Evolutionary conservation across 257 asterid species (phyloP), one percentile per base, ranked within the genome.

Genomic region (Perilla frutescens): DNA sequence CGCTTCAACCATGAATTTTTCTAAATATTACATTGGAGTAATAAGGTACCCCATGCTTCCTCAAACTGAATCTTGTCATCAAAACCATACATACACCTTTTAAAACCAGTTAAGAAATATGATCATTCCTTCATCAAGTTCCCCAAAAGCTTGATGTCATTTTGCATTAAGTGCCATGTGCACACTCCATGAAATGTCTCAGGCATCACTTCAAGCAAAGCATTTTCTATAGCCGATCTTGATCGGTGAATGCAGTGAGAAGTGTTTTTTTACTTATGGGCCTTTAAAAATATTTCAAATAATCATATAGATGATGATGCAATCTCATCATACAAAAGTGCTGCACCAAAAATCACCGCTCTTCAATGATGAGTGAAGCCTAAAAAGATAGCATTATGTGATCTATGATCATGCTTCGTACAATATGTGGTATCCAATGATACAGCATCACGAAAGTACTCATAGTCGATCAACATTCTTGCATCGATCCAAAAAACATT

Each of bases 71-170:
- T 3, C 13, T 62, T 13, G 0, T 62, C 67, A 13, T 39, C 67
- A 37, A 62, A 15, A 32, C n/a, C 10, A 36, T 62, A 62, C 49
- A 61, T 61, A 39, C 67, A 61, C 31, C 67, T 58, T 8, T 64
- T 64, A 44, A 64, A 64, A 64, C 20, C 15, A 6, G 15, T 9
- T 41, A 62, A 62, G 69, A 64, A 63, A 9, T 15, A 43, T 9
- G 11, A 64, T 43, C 70, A 15, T 8, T 64, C 70, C 5, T 64
- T 64, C 55, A 64, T 64, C 37, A 43, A 44, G 9, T 64, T 43
- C 6, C 70, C 55, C 0, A 43, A 9, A 15, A 20, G 55, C 26
- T 39, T 39, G 51, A 62, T 62, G 39, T 29, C 54, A 41, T 20
- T 43, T 43, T 14, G 70, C 54, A 20, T 20, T 20, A 20, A 15